These are phyloP conservation scores for Cutaneotrichosporon daszewskae DNA, from an alignment of 1,284 basidiomycete species.

Conservation along the genomic window DNA sequence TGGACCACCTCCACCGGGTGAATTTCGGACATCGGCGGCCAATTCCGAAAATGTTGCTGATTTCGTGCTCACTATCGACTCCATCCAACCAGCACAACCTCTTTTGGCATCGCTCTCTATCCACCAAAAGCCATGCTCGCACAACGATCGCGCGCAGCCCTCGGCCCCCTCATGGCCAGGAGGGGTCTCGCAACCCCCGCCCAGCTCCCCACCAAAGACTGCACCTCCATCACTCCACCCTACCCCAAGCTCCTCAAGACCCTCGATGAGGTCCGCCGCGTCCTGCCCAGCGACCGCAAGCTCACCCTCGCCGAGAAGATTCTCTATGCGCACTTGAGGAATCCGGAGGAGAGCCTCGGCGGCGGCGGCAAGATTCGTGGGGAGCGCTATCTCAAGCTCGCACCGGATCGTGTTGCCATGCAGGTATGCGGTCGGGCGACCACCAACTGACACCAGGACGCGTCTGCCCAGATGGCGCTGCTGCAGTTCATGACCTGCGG, in stretches of 20 bases:
- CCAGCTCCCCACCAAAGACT: slow-evolving; percentile 43
- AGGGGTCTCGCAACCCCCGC: slow-evolving; percentile 43
- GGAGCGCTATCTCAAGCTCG: slow-evolving; percentile 82
- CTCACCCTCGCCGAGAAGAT: slow-evolving; percentile 97
- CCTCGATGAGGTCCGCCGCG: slow-evolving; percentile 63
- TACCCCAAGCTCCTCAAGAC: slow-evolving; percentile 72
- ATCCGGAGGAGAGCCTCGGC: slow-evolving; percentile 66
- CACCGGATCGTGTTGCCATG: slow-evolving; percentile 93
- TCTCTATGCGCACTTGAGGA: slow-evolving; percentile 83
- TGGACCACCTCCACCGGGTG: neutral
- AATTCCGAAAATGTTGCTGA: neutral
- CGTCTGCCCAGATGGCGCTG: slow-evolving; percentile 90
- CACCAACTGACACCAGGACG: slow-evolving; percentile 54
- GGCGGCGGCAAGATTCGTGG: slow-evolving; percentile 68
- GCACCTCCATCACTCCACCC: slow-evolving; percentile 76
- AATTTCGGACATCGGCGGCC: neutral
- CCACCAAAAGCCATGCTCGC: slow-evolving; percentile 10
- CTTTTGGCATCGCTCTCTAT: neutral
- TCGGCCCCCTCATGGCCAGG: slow-evolving; percentile 9
- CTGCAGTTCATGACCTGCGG: slow-evolving; percentile 99
- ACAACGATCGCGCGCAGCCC: slow-evolving; percentile 11
- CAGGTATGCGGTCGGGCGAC: slow-evolving; percentile 52
- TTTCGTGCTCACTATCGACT: neutral
- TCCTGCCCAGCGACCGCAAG: slow-evolving; percentile 57
- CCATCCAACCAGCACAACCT: slow-evolving; percentile 23